Evolutionary conservation across 345 rosid species (phyloP), one percentile per base, ranked within the genome.

Genomic region (Leavenworthia alabamica): DNA sequence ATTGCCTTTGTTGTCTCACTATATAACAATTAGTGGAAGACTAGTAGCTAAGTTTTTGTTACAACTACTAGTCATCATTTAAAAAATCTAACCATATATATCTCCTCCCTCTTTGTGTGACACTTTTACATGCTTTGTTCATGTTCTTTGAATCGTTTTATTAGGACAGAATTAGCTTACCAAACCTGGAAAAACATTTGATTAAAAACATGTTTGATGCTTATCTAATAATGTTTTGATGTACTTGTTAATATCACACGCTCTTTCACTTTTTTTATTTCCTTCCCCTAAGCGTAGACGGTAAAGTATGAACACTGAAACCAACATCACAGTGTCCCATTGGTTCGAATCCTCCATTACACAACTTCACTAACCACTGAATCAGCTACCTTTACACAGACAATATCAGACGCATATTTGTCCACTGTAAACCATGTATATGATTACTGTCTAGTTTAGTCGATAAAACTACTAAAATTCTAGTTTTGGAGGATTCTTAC

Each of bases 401-500:
- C n/a, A n/a, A n/a, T n/a, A n/a, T n/a, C n/a, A n/a, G n/a, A n/a
- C n/a, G n/a, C n/a, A n/a, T n/a, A n/a, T n/a, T n/a, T n/a, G n/a
- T n/a, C n/a, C n/a, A n/a, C n/a, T n/a, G 20, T 57, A 28, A 57
- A 26, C 4, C 23, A 13, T 47, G 40, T 45, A 23, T 12, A 33
- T 24, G 48, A 14, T 23, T n/a, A 12, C 36, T 37, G 64, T 17
- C 73, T 51, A 68, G 47, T 60, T n/a, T n/a, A n/a, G n/a, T n/a
- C n/a, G n/a, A n/a, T n/a, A 17, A 5, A 44, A 52, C 56, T n/a
- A n/a, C 68, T 70, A 70, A 71, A n/a, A n/a, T n/a, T n/a, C n/a
- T n/a, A n/a, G n/a, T 19, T 65, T 57, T 62, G 28, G 51, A 56
- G 74, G 64, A 64, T 64, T 57, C 66, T 71, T 71, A 71, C 75